A percentile compares a stretch with the other conserved stretches of the same genome.
These are phyloP conservation scores for Lentinula lateritia DNA, from an alignment of 768 basidiomycete species.

Conservation along the genomic window DNA sequence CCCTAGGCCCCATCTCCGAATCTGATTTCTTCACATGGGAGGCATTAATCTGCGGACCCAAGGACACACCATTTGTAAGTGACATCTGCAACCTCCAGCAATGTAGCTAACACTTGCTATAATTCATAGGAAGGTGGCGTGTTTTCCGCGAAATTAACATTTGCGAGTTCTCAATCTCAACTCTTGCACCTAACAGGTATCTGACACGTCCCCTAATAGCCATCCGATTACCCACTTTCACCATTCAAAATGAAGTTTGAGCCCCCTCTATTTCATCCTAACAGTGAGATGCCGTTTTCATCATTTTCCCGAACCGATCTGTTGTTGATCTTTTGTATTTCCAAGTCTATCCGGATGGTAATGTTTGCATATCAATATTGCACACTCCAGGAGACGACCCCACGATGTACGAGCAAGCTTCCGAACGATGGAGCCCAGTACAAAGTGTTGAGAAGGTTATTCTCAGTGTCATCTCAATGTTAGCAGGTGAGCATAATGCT, in stretches of 20 bases:
- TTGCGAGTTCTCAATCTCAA: slow-evolving; percentile 50
- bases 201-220: slow-evolving; percentile 36
- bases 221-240: slow-evolving; percentile 90
- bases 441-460: slow-evolving; percentile 97
- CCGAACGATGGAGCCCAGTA: slow-evolving; percentile 98
- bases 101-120: background rate
- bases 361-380: slow-evolving; percentile 96
- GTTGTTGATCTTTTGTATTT: slow-evolving; percentile 9
- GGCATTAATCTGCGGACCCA: slow-evolving; percentile 88
- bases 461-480: slow-evolving; percentile 93
- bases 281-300: slow-evolving; percentile 61
- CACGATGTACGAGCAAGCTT: slow-evolving; percentile 90
- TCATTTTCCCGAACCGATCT: slow-evolving; percentile 9
- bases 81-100: background rate
- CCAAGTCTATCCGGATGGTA: slow-evolving; percentile 93
- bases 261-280: slow-evolving; percentile 95
- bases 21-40: slow-evolving; percentile 97
- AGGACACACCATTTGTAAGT: slow-evolving; percentile 86
- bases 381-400: slow-evolving; percentile 93
- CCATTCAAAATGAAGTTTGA: slow-evolving; percentile 99
- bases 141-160: slow-evolving; percentile 87
- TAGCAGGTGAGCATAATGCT: slow-evolving; percentile 61
- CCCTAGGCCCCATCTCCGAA: slow-evolving; percentile 79
- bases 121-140: slow-evolving; percentile 81
- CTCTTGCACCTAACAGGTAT: background rate